Conservation (phyloP, 176 grass and related monocot species). For the Oryza meyeriana region DNA sequence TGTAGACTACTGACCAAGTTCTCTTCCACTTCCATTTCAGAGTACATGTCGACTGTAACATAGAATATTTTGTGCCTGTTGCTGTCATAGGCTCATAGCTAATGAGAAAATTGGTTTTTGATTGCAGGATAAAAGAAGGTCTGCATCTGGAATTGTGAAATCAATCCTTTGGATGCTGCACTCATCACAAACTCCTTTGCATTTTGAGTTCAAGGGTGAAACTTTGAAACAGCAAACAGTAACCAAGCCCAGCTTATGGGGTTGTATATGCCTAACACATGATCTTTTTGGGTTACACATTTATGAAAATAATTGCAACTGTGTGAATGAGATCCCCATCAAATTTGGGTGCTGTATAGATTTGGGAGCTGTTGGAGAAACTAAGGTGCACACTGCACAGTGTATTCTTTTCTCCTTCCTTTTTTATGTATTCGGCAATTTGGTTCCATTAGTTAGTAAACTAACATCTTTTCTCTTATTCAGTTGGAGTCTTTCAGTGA, state of each 20-base stretch:
- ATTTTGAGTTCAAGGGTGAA: background rate
- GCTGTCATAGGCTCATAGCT: too few relatives aligned
- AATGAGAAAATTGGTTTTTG: background rate
- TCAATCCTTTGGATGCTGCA: background rate
- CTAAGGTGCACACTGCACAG: background rate
- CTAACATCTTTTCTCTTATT: background rate
- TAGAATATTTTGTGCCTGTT: too few relatives aligned
- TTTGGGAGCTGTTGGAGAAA: background rate
- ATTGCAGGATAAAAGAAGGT: background rate
- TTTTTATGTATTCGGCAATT: background rate
- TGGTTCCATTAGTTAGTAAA: background rate
- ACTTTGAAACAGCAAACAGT: background rate
- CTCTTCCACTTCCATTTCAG: too few relatives aligned
- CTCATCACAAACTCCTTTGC: background rate
- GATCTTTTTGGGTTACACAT: background rate
- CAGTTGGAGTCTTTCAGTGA: background rate
- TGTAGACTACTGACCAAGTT: too few relatives aligned
- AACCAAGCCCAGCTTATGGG: background rate
- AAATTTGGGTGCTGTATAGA: background rate
- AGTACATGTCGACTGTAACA: too few relatives aligned
- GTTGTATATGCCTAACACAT: background rate
- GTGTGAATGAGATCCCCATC: background rate
- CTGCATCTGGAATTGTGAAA: background rate
- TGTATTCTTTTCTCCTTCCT: background rate
- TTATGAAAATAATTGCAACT: background rate